Base-by-base conservation (phyloP, 1,284 basidiomycete genomes). In the Ustilago hordei region DNA sequence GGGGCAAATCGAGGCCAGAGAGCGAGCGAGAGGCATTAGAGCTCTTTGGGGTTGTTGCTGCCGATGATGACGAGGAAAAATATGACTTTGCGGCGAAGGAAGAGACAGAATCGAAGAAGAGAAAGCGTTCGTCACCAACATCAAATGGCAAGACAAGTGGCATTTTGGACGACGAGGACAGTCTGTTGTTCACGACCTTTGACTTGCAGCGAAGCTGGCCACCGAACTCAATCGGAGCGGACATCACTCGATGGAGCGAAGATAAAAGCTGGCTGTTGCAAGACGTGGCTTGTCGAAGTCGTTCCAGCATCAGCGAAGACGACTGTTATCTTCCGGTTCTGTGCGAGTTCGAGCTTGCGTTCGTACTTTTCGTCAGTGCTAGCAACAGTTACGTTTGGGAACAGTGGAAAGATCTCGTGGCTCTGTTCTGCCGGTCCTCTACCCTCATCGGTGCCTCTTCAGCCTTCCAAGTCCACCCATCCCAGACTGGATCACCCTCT, bases 181-280 rank as follows among this genome's bases (percentile, higher is more conserved):
- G 36, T 19, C 52, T 82, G 19, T 59, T 41, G 3, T 83, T 80
- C 54, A 83, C 83, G 4, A 28, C 53, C 0, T 80, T 85, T 47
- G 68, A 81, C 43, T 59, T 83, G 36, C 60, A 74, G 28, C 76
- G 77, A 3, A 82, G 81, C 59, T 85, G 83, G 83, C 82, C 82
- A 8, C 70, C 75, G 2, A 64, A 66, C 31, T 75, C 81, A 9
- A 39, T 72, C 0, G 83, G 83, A 1, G 41, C 53, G 0, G 77
- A 82, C 11, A 66, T 83, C 17, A 85, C 81, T 2, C 62, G 69
- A 15, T 85, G 77, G 78, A 81, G 78, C 48, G 58, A 74, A n/a
- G 83, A 85, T 76, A 85, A 85, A 61, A 83, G 82, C 54, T 85
- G 78, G 78, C 66, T 84, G 8, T 69, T 85, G 0, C 53, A 53